Evolutionary conservation across 129 eudicot species (phyloP).

Genomic region (Logfia minima): DNA sequence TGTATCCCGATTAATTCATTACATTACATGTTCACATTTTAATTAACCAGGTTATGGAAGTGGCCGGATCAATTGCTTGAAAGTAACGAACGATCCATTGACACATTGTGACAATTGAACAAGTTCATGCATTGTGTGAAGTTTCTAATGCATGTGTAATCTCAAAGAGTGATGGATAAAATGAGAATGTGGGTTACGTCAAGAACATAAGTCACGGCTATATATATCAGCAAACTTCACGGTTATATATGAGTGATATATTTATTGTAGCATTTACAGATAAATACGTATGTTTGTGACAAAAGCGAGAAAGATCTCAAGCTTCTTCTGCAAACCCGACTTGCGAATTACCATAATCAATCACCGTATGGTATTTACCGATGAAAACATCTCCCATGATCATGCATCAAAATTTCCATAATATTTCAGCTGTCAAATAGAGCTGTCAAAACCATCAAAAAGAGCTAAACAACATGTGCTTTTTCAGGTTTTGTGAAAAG

Average conservation of each 20-base stretch:
- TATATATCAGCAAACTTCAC: conserved; percentile 11
- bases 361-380: conserved; percentile 60
- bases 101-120: neutral
- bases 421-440: neutral
- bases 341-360: conserved; percentile 47
- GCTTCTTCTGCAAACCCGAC: conserved; percentile 61
- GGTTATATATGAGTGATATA: conserved; percentile 8
- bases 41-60: neutral
- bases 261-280: conserved; percentile 31
- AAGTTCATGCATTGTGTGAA: neutral
- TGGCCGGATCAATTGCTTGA: neutral
- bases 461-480: neutral
- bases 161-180: neutral
- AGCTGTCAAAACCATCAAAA: neutral
- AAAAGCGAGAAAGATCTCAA: conserved; percentile 8
- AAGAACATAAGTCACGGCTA: neutral
- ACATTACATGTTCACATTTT: neutral
- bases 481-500: neutral
- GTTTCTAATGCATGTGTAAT: neutral
- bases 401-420: conserved; percentile 40
- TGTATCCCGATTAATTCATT: too few species aligned
- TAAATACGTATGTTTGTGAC: conserved; percentile 2
- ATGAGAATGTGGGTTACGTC: neutral
- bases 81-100: neutral
- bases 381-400: conserved; percentile 62